These are phyloP conservation scores for Zygoascus hellenicus DNA, from an alignment of 1,139 yeast species.

Conservation along the genomic window DNA sequence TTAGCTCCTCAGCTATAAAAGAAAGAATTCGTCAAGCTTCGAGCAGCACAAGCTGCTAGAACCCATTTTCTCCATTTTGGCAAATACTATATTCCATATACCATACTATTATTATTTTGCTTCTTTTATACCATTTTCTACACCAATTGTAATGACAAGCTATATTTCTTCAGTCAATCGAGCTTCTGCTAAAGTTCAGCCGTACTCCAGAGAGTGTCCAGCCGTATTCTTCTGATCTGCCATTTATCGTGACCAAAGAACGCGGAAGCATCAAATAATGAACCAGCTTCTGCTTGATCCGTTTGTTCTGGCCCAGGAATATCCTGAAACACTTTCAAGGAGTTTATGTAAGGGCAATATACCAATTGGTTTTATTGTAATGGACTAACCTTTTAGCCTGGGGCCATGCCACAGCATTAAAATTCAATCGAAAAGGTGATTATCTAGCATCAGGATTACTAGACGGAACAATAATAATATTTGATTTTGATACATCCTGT, in stretches of 20 bases:
- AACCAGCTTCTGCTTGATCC: constrained; percentile 88
- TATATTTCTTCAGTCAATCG: too few species aligned
- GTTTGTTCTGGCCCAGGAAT: constrained; percentile 85
- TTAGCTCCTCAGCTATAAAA: too few species aligned
- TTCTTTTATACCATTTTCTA: neutral
- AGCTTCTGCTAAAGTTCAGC: too few species aligned
- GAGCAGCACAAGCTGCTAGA: too few species aligned
- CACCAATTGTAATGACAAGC: too few species aligned
- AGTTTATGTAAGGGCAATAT: constrained; percentile 41
- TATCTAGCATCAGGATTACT: constrained; percentile 81
- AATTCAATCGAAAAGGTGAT: constrained; percentile 73
- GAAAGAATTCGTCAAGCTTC: too few species aligned
- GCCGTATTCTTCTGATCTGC: neutral
- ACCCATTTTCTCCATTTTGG: too few species aligned
- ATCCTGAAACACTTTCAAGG: constrained; percentile 73
- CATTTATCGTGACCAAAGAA: neutral
- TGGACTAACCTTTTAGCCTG: constrained; percentile 23
- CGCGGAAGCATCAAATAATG: constrained; percentile 39
- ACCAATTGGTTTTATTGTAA: constrained; percentile 1
- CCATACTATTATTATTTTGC: too few species aligned
- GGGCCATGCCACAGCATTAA: constrained; percentile 72
- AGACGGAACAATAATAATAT: constrained; percentile 73
- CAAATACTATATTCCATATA: too few species aligned
- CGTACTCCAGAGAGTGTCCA: too few species aligned
- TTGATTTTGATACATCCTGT: constrained; percentile 66